Conservation (phyloP, 306 rosid species). For the Oemleria cerasiformis region DNA sequence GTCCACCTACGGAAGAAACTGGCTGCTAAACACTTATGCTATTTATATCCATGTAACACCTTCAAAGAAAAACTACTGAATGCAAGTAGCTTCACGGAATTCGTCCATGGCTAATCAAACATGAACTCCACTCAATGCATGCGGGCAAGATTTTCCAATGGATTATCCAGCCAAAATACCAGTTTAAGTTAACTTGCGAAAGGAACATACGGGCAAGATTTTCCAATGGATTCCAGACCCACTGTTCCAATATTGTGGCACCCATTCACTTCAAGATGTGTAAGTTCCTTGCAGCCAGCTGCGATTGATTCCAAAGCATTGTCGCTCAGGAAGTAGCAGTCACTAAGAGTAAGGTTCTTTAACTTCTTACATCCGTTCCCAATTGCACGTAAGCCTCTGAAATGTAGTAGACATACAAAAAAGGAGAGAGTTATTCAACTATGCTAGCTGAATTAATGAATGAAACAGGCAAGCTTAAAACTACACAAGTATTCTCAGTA, state of each 20-base stretch:
- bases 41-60: neutral
- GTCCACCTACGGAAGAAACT: neutral
- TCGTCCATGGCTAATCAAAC: conserved; percentile 1
- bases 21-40: neutral
- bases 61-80: conserved; percentile 6
- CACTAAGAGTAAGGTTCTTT: conserved; percentile 75
- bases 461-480: neutral
- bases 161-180: conserved; percentile 14
- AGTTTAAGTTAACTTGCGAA: conserved; percentile 23
- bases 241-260: conserved; percentile 88
- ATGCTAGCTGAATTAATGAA: conserved; percentile 1
- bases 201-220: conserved; percentile 74
- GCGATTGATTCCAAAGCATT: conserved; percentile 94
- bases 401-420: conserved; percentile 19
- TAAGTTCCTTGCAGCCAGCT: conserved; percentile 81
- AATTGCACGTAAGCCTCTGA: conserved; percentile 75
- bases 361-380: conserved; percentile 89
- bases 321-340: conserved; percentile 85
- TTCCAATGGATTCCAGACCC: conserved; percentile 84
- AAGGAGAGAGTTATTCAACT: conserved; percentile 9
- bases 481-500: neutral
- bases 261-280: conserved; percentile 91
- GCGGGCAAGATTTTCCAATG: neutral
- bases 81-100: conserved; percentile 4
- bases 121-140: conserved; percentile 14